Evolutionary conservation across 306 rosid species (phyloP).

Genomic region (Acacia acuminata): DNA sequence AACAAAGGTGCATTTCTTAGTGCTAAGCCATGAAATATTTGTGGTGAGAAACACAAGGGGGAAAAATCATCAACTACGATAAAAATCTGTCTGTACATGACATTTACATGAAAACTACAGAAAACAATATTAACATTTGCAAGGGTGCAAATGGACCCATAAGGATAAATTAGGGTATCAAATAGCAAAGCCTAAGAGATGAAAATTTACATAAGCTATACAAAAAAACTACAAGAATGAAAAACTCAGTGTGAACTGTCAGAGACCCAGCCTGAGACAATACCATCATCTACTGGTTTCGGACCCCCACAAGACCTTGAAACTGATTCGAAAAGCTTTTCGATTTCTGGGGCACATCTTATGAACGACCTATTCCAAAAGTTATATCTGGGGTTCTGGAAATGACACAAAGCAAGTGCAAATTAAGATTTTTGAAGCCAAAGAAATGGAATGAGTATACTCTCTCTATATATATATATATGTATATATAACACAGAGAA

Average conservation of each 20-base stretch:
- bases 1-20: too few relatives aligned
- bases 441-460: background rate
- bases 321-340: slow-evolving; percentile 93
- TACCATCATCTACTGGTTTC: slow-evolving; percentile 86
- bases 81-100: background rate
- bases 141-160: background rate
- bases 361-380: slow-evolving; percentile 94
- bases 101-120: slow-evolving; percentile 24
- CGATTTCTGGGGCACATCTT: slow-evolving; percentile 96
- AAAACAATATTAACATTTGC: background rate
- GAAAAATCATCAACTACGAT: too few relatives aligned
- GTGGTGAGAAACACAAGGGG: too few relatives aligned
- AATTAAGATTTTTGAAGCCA: background rate
- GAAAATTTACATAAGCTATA: background rate
- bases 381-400: slow-evolving; percentile 88
- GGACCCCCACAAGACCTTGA: slow-evolving; percentile 98
- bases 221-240: background rate
- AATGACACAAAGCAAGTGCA: background rate
- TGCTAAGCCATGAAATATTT: too few relatives aligned
- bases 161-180: background rate
- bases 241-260: slow-evolving; percentile 45
- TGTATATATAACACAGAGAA: background rate
- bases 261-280: slow-evolving; percentile 84
- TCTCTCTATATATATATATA: too few relatives aligned
- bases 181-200: background rate